These are phyloP conservation scores for Kingdonia uniflora DNA, from an alignment of 164 flowering plant species.

Conservation along the genomic window DNA sequence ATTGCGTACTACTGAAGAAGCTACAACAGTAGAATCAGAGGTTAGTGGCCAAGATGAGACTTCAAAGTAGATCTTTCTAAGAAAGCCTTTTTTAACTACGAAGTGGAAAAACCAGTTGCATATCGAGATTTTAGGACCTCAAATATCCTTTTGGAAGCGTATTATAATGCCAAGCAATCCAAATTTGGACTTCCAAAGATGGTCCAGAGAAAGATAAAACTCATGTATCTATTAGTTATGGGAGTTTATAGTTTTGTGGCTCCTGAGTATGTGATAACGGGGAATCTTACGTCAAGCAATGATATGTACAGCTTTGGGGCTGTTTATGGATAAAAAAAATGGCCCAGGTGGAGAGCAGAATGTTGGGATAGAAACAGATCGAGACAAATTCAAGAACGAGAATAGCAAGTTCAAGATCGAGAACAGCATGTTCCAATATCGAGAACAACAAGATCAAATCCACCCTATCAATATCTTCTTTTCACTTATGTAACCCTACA, in stretches of 20 bases:
- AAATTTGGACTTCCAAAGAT: slow-evolving; percentile 81
- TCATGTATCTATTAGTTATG: slow-evolving; percentile 83
- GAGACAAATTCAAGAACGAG: no score
- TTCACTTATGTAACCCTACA: no score
- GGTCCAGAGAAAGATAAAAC: slow-evolving; percentile 83
- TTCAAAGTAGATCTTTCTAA: no score
- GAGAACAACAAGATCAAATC: no score
- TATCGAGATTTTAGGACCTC: slow-evolving; percentile 40
- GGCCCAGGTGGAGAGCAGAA: slow-evolving; percentile 89
- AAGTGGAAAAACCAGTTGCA: slow-evolving; percentile 34
- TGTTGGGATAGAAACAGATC: no score
- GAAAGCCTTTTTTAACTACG: slow-evolving; percentile 38
- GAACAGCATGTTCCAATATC: no score
- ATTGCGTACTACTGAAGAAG: no score
- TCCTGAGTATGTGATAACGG: slow-evolving; percentile 82
- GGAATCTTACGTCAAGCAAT: slow-evolving; percentile 80
- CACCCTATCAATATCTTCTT: no score
- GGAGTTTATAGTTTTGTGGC: slow-evolving; percentile 85
- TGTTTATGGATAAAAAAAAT: slow-evolving; percentile 82
- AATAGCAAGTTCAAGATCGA: no score
- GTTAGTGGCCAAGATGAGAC: no score
- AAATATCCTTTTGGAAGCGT: slow-evolving; percentile 38
- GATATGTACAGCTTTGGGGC: slow-evolving; percentile 94
- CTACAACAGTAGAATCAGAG: no score
- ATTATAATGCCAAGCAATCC: slow-evolving; percentile 73